Evolutionary conservation across 805 yeast species (phyloP).

Genomic region (Lipomyces japonicus): DNA sequence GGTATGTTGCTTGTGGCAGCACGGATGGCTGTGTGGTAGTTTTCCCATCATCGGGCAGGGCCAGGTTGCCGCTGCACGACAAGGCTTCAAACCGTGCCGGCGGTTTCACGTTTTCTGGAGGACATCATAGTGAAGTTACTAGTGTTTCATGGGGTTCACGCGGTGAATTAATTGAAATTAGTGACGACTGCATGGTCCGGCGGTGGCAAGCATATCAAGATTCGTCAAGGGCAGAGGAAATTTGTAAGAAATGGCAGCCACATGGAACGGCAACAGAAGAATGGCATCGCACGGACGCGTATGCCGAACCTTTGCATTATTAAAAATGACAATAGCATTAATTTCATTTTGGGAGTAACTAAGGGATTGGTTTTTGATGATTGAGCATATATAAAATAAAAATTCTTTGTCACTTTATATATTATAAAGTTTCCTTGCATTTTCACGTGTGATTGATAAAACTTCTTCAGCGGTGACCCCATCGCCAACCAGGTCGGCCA

Average conservation of each 20-base stretch:
- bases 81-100: background rate
- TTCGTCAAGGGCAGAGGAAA: constrained; percentile 4
- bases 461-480: constrained; percentile 11
- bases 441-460: constrained; percentile 11
- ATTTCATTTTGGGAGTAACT: too few species aligned
- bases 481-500: constrained; percentile 9
- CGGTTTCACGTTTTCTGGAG: constrained; percentile 11
- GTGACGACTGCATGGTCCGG: constrained; percentile 21
- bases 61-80: background rate
- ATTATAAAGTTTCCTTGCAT: constrained; percentile 14
- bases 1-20: constrained; percentile 22
- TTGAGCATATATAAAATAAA: background rate
- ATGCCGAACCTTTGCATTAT: too few species aligned
- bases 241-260: constrained; percentile 7
- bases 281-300: constrained; percentile 14
- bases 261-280: constrained; percentile 1
- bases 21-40: constrained; percentile 10
- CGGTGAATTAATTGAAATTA: constrained; percentile 13
- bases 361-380: background rate
- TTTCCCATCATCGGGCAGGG: constrained; percentile 16
- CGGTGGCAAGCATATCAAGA: constrained; percentile 15
- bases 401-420: background rate
- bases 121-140: constrained; percentile 16
- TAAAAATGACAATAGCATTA: too few species aligned
- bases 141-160: constrained; percentile 16